Evolutionary conservation across 2,329 filamentous ascomycete genomes (phyloP).

Genomic region (Bertia moriformis): DNA sequence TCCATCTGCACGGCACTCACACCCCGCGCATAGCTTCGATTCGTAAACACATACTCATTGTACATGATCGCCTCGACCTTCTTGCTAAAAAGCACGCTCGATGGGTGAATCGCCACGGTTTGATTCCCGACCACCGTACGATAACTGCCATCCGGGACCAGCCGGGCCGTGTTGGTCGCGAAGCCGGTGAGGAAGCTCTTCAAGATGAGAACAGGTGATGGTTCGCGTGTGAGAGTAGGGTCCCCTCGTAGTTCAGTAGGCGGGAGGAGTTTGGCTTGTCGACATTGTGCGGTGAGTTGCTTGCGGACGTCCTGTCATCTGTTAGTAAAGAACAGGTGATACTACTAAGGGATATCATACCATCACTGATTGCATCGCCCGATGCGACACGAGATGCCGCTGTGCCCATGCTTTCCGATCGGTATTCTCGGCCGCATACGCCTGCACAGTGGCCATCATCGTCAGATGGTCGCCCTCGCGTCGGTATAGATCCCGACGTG

Average conservation of each 20-base stretch:
- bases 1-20: conserved; percentile 48
- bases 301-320: conserved; percentile 37
- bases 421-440: conserved; percentile 38
- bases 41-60: conserved; percentile 52
- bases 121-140: conserved; percentile 46
- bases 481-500: conserved; percentile 37
- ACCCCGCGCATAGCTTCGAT: conserved; percentile 43
- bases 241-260: conserved; percentile 3
- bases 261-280: conserved; percentile 25
- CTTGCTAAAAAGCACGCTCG: conserved; percentile 41
- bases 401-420: conserved; percentile 47
- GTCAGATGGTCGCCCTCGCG: conserved; percentile 52
- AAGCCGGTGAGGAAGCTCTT: conserved; percentile 44
- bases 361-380: conserved; percentile 53
- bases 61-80: conserved; percentile 50
- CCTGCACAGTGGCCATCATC: conserved; percentile 41
- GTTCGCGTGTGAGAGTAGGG: conserved; percentile 5
- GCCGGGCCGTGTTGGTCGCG: conserved; percentile 40
- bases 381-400: conserved; percentile 41
- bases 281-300: conserved; percentile 40
- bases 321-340: too few relatives aligned
- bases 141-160: conserved; percentile 46
- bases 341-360: conserved; percentile 13
- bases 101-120: conserved; percentile 46
- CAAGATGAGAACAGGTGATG: conserved; percentile 30